Conservation (phyloP, 2,329 filamentous ascomycete species). For the Acrodontium crateriforme region DNA sequence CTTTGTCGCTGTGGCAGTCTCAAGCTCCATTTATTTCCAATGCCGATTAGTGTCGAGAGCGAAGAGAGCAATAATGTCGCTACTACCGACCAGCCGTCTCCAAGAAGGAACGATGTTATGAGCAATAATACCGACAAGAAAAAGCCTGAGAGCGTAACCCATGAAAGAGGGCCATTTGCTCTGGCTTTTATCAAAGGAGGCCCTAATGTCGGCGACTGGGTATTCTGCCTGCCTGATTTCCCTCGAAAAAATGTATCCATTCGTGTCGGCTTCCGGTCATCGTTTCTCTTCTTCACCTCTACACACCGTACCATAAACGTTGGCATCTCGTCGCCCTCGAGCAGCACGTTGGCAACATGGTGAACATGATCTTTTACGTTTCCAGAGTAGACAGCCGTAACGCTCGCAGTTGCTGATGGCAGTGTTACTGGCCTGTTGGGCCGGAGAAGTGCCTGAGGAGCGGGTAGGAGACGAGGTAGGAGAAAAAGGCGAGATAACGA, state of each 20-base stretch:
- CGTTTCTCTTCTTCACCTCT: constrained; percentile 9
- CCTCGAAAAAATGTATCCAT: constrained; percentile 26
- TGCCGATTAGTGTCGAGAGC: constrained; percentile 35
- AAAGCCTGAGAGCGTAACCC: constrained; percentile 32
- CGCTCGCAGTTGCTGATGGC: constrained; percentile 25
- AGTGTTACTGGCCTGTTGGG: constrained; percentile 31
- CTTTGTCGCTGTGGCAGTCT: constrained; percentile 26
- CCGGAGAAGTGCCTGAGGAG: constrained; percentile 36
- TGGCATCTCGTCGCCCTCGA: constrained; percentile 21
- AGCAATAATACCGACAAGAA: constrained; percentile 30
- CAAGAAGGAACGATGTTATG: constrained; percentile 28
- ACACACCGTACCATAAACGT: constrained; percentile 17
- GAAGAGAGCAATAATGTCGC: constrained; percentile 34
- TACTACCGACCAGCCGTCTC: constrained; percentile 38
- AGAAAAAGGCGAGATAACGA: constrained; percentile 36
- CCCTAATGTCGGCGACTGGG: background rate
- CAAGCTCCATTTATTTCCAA: constrained; percentile 37
- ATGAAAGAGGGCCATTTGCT: constrained; percentile 31
- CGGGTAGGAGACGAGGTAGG: constrained; percentile 36
- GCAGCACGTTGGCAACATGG: constrained; percentile 35
- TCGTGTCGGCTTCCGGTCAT: constrained; percentile 1
- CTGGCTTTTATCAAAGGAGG: constrained; percentile 27
- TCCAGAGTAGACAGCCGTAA: constrained; percentile 34
- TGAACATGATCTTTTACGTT: constrained; percentile 34
- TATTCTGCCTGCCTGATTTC: constrained; percentile 18